Base-by-base conservation (phyloP, 2,329 filamentous ascomycete genomes). In the Arthroderma sp. region DNA sequence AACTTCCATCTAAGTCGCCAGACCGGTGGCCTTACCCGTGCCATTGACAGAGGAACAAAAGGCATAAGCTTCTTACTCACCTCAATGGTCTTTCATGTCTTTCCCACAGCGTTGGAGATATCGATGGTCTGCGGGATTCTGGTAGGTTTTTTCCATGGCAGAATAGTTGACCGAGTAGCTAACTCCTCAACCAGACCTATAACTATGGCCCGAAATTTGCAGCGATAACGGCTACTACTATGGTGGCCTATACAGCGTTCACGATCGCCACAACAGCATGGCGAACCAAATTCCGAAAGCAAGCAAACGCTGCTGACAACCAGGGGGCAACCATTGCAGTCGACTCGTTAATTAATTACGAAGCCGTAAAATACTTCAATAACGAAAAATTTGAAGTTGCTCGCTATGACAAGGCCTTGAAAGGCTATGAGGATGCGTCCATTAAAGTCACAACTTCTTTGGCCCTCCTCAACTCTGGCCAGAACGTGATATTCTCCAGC, bases 351-450 rank as follows among this genome's bases (percentile, higher is more conserved):
- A 94, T 98, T 71, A 98, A 98, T 68, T 98, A 95, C 58, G 91
- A 98, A 65, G 89, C 93, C 9, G 91, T 98, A 59, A 98, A 98
- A 66, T 94, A 96, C 68, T 98, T 96, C 69, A 98, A 98, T 70
- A 98, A 98, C 58, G 93, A 98, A 60, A 85, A 83, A 52, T 96
- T 87, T 53, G 91, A 98, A 67, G 85, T 94, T 37, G 75, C 77
- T 30, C 78, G 91, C 36, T 98, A 98, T 61, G 88, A 96, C 63
- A 78, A 81, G 55, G 87, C 91, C 0, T 70, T 98, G 27, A 75
- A 80, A 52, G 75, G 81, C 47, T 98, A 98, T 61, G 85, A 98
- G 62, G 83, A 83, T 61, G 88, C 87, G 47, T 94, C 87, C 10
- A 96, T 98, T 70, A 96, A 96, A 61, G 85, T 98, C 31, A 86